A percentile compares a stretch with the other conserved stretches of the same genome.
Conservation (phyloP, 2,329 filamentous ascomycete genomes). For the Pseudopyrenochaeta lycopersici region DNA sequence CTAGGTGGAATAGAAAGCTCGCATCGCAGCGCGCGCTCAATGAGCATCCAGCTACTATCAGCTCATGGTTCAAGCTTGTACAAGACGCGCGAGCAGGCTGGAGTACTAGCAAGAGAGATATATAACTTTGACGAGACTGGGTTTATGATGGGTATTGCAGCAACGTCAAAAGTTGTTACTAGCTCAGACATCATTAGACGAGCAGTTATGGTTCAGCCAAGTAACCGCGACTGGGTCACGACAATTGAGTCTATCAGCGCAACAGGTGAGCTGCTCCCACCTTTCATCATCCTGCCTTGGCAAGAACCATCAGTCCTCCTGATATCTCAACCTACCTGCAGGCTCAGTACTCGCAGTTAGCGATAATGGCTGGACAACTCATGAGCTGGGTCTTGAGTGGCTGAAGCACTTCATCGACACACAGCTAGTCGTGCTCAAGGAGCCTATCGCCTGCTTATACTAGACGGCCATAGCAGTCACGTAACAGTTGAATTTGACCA, state of each 20-base stretch:
- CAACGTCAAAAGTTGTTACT: not conserved
- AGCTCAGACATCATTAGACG: not conserved
- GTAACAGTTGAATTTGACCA: constrained; percentile 45
- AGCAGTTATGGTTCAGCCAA: constrained; percentile 6
- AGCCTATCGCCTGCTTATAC: constrained; percentile 46
- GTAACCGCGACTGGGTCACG: constrained; percentile 1
- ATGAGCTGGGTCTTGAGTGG: constrained; percentile 45
- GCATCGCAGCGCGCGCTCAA: constrained; percentile 6
- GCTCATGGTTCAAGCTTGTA: constrained; percentile 14
- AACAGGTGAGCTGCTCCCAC: constrained; percentile 6
- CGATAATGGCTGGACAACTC: constrained; percentile 38
- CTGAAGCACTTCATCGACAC: constrained; percentile 42
- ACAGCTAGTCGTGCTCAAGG: constrained; percentile 32
- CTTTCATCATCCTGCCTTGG: constrained; percentile 15
- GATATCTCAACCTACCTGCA: not conserved
- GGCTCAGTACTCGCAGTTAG: constrained; percentile 33
- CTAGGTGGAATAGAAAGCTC: constrained; percentile 13
- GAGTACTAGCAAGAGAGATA: constrained; percentile 8
- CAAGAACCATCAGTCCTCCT: constrained; percentile 4
- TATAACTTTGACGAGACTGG: constrained; percentile 28
- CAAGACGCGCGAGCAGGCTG: constrained; percentile 9
- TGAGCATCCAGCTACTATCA: constrained; percentile 10
- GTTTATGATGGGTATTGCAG: constrained; percentile 16
- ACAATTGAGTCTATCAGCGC: constrained; percentile 4
- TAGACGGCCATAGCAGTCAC: constrained; percentile 50